A percentile compares a stretch with the other conserved stretches of the same genome.
Conservation (phyloP, 768 basidiomycete species). For the Chiua virens region DNA sequence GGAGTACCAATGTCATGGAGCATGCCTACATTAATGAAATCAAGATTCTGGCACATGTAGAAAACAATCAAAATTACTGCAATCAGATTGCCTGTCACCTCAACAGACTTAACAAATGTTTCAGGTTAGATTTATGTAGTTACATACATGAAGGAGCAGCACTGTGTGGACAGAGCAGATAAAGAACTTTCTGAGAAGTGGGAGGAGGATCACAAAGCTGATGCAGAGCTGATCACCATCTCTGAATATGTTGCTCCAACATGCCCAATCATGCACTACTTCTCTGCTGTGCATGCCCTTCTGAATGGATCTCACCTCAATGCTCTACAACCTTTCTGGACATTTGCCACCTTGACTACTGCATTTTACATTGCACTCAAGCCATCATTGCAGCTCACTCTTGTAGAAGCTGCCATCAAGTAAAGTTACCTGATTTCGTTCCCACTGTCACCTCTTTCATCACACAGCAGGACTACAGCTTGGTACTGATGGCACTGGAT, state of each 20-base stretch:
- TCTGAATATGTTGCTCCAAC: background rate
- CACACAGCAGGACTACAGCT: background rate
- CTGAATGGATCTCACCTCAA: constrained; percentile 16
- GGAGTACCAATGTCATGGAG: background rate
- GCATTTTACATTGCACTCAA: constrained; percentile 7
- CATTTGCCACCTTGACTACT: background rate
- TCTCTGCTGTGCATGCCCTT: background rate
- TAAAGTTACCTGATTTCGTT: constrained; percentile 4
- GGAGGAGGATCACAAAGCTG: background rate
- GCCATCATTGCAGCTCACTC: background rate
- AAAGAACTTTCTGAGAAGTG: background rate
- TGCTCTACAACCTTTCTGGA: background rate
- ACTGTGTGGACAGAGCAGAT: background rate
- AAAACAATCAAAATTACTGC: background rate
- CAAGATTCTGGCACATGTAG: background rate
- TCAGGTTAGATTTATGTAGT: background rate
- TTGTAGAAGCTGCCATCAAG: background rate
- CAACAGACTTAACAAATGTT: background rate
- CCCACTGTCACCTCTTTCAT: background rate
- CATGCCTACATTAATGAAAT: background rate
- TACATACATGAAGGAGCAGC: background rate
- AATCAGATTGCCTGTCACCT: background rate
- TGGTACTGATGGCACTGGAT: background rate
- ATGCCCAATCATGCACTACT: background rate
- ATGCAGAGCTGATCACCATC: background rate